These are phyloP conservation scores for Mycena capillaripes DNA, from an alignment of 768 basidiomycete species.

Conservation along the genomic window DNA sequence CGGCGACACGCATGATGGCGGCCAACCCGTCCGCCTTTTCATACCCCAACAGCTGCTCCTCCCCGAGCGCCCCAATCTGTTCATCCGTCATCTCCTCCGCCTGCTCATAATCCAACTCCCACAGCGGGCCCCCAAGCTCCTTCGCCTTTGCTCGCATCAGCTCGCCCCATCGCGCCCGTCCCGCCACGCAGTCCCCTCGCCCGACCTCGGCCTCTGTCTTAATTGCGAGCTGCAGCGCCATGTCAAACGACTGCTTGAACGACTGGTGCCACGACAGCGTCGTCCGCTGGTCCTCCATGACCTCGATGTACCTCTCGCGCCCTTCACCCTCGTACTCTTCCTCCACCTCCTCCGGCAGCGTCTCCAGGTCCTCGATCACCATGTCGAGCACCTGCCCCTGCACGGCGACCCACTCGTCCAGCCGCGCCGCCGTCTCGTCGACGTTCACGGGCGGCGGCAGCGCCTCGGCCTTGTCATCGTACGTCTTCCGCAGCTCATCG, in stretches of 20 bases:
- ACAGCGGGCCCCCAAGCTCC: constrained; percentile 1
- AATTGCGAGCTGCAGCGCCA: constrained; percentile 19
- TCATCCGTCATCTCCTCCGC: constrained; percentile 6
- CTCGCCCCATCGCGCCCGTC: constrained; percentile 8
- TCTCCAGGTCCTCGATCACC: background rate
- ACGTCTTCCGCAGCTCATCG: background rate
- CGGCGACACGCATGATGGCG: constrained; percentile 14
- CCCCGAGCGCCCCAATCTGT: background rate
- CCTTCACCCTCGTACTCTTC: constrained; percentile 4
- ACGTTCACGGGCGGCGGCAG: background rate
- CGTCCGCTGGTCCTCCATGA: background rate
- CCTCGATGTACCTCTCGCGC: constrained; percentile 12
- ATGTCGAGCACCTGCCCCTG: constrained; percentile 26
- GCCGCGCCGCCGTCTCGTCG: constrained; percentile 5
- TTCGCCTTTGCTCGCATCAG: constrained; percentile 17
- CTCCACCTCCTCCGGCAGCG: background rate
- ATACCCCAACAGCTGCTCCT: constrained; percentile 5
- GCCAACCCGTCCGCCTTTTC: constrained; percentile 21
- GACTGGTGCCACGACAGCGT: constrained; percentile 26
- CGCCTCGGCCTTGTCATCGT: background rate
- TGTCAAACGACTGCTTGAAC: constrained; percentile 31
- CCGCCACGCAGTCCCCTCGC: constrained; percentile 2
- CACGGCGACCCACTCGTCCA: constrained; percentile 25
- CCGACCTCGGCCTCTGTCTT: constrained; percentile 10
- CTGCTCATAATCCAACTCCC: background rate